These are phyloP conservation scores for Aspergillus nidulans DNA, from an alignment of 495 filamentous ascomycete genomes.

Conservation along the genomic window DNA sequence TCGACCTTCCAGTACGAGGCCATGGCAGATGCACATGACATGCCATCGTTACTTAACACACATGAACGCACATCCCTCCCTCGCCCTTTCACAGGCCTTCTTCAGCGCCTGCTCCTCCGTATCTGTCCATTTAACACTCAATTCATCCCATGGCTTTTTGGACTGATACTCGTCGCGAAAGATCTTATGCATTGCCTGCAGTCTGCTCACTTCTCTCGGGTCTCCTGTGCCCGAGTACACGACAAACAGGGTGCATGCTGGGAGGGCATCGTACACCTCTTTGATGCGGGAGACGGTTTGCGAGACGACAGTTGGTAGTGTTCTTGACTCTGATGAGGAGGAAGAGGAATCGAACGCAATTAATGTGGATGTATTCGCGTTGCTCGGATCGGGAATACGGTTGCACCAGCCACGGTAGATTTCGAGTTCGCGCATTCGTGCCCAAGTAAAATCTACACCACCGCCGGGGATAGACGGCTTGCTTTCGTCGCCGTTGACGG, in stretches of 20 bases:
- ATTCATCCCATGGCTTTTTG: conserved; percentile 78
- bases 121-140: conserved; percentile 89
- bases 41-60: conserved; percentile 56
- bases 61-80: conserved; percentile 78
- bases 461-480: conserved; percentile 58
- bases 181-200: conserved; percentile 67
- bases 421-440: conserved; percentile 80
- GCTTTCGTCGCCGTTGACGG: conserved; percentile 62
- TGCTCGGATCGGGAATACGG: conserved; percentile 39
- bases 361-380: conserved; percentile 48
- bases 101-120: conserved; percentile 74
- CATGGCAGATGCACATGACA: too few species aligned
- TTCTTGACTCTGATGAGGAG: conserved; percentile 3
- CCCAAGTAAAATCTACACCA: conserved; percentile 87
- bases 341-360: conserved; percentile 22
- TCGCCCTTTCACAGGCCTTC: conserved; percentile 62
- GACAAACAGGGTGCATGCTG: conserved; percentile 79
- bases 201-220: conserved; percentile 67
- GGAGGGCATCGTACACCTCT: conserved; percentile 68
- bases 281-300: conserved; percentile 55
- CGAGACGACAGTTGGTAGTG: conserved; percentile 43
- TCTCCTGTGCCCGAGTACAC: conserved; percentile 89
- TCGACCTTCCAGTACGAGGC: too few species aligned
- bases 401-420: conserved; percentile 80
- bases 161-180: conserved; percentile 72